Base-by-base conservation (phyloP, 2,329 filamentous ascomycete species). In the Ophiostoma ulmi region DNA sequence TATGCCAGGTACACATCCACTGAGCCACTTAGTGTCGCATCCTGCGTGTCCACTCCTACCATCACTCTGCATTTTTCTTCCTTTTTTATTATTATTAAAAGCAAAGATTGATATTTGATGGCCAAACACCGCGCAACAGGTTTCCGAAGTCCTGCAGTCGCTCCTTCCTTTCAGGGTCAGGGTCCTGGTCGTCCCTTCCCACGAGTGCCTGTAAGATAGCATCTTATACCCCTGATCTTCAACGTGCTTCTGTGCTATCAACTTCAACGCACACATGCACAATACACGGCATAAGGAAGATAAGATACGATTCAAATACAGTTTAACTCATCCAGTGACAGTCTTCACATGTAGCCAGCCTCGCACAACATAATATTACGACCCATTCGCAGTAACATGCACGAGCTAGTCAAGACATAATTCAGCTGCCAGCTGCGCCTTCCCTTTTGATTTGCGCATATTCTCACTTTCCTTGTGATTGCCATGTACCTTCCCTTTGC, bases 401-500 rank as follows among this genome's bases (percentile, higher is more conserved):
- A 36, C 35, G 20, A 20, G 20, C n/a, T 20, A 22, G 17, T 6
- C 35, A 64, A n/a, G 14, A 64, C 61, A 64, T 64, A 20, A 20
- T 36, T 39, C 61, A 64, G 61, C 61, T 64, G 61, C 14, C 31
- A 26, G n/a, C 58, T 36, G 31, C 58, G n/a, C 58, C 31, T 63
- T 63, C n/a, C 31, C 8, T 36, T 8, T 20, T 63, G 31, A 38
- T n/a, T 38, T 20, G 31, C 61, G 35, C 61, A 38, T 17, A 36
- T 6, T 38, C 61, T 35, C 61, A 36, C 61, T 14, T 38, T 64
- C 61, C 61, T 36, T 38, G 14, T 20, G n/a, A 58, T n/a, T 22
- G 35, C 31, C 14, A 31, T 58, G 44, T 20, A 20, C 44, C 22
- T 58, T 58, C 22, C 52, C 48, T 17, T 10, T 31, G n/a, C 31